Evolutionary conservation across 495 filamentous ascomycete genomes (phyloP), one percentile per base, ranked within the genome.

Genomic region (Penicillium odoratum): DNA sequence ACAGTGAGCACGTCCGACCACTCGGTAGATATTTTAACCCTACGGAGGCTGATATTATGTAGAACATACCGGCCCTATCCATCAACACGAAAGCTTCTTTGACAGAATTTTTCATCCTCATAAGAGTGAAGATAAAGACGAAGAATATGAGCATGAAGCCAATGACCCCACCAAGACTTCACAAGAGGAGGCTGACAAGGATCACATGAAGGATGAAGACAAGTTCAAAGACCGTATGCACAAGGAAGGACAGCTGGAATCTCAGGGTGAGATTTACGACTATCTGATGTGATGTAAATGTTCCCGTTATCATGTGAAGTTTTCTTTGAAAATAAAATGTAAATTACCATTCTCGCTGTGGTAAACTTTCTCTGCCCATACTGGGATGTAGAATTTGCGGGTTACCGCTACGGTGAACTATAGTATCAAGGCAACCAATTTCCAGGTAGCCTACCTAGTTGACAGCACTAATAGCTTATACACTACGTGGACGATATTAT

Each of bases 31-130:
- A 36, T n/a, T 8, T 28, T 21, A 21, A 21, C 21, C 21, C 21
- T 21, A 21, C 11, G 16, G 4, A 47, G 11, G 48, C 58, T 56
- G 11, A 56, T 13, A 3, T 10, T 21, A 15, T 18, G 6, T 43
- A 61, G 58, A 61, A 45, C 25, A 42, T 16, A 49, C 50, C 11
- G 29, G 25, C 15, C 36, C 38, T 11, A 34, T 45, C 26, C 57
- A 53, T 21, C 34, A 59, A n/a, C 48, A 61, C 28, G 58, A 61
- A 34, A 51, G 58, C 44, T 61, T 61, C 42, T 61, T 61, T 44
- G 58, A 61, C 26, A 47, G 58, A 36, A 56, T 61, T 13, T 43
- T 61, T 13, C 58, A 61, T 36, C 58, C 44, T 21, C 58, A 61
- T 16, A 55, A 56, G n/a, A 46, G 40, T 7, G 43, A 38, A 6